Evolutionary conservation across 2,329 filamentous ascomycete species (phyloP), one percentile per base, ranked within the genome.

Genomic region (Setomelanomma holmii): DNA sequence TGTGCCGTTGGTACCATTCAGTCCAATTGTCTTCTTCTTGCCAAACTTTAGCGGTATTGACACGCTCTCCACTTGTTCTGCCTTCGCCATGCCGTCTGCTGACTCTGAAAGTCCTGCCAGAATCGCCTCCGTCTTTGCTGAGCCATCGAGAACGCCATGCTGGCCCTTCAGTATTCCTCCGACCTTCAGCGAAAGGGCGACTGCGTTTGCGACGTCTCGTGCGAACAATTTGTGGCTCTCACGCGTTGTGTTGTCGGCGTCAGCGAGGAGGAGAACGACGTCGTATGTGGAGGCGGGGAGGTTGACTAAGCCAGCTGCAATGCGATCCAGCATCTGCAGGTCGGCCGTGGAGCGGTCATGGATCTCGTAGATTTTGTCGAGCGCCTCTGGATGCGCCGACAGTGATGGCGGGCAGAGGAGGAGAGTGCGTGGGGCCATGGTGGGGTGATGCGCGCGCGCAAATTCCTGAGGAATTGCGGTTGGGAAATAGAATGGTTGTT

Each of bases 311-410:
- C 91, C 91, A 30, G 90, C 85, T 1, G 90, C 86, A 35, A 99
- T 84, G 45, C 95, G 91, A 78, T 99, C 95, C 56, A 99, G 89
- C 95, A 99, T 99, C 76, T 98, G 95, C 46, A 99, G 82, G 72
- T 99, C 95, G 56, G 92, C 93, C 40, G 84, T 80, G 58, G 83
- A 79, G 70, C 91, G 88, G 74, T 95, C 87, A 78, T 91, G 87
- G 51, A 86, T 80, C 53, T 86, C 81, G 67, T 96, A 85, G 56
- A 95, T 81, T 61, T 80, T 79, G 60, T 86, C 84, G 60, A 98
- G 83, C 66, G 86, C 86, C 62, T 91, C 88, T 63, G 93, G 90
- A 76, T 96, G 89, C 49, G 91, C 86, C 62, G 95, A 89, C 66
- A 98, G 85, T 20, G 92, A 96, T 11, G 95, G 93, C 46, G 95